Evolutionary conservation across 441 rosid genomes (phyloP), one percentile per base, ranked within the genome.

Genomic region (Pelargonium myrrhifolium): DNA sequence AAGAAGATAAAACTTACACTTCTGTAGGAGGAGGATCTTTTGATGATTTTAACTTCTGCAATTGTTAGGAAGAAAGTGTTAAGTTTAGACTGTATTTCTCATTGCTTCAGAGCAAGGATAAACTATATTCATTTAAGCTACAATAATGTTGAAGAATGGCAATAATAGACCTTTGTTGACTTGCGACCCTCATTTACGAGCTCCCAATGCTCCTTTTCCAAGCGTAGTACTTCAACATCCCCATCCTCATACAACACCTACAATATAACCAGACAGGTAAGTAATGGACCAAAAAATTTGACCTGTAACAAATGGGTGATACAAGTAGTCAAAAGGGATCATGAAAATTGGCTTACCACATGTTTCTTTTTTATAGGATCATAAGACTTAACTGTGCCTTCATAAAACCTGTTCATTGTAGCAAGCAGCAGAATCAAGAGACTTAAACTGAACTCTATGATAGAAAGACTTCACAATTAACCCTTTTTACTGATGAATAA

Each of bases 121-220:
- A 15, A 65, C 1, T 40, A 43, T 37, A 22, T 22, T 28, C 45
- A 26, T 28, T 70, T 56, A 45, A 28, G 65, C 58, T 64, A 28
- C 47, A 72, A 43, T 49, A 65, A 40, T 14, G 56, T 51, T 61
- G 60, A 70, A 62, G 71, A 60, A 59, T 55, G 58, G 74, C 55
- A 74, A 75, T 21, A 18, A 68, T 45, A 70, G 45, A 93, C 99
- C 99, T 96, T 90, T 73, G 75, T 43, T 37, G 85, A 49, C 76
- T 89, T 96, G 78, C 78, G 84, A 68, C 84, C 85, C 11, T 67
- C 76, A 75, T 90, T 85, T 69, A 82, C 71, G 12, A 89, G 86
- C 79, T 96, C 96, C 99, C 99, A 96, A 58, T 90, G 89, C 76
- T 96, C 99, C 79, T 84, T 96, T 55, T 89, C 89, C 37, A 96